Conservation (phyloP, 1,284 basidiomycete genomes). For the Cutaneotrichosporon daszewskae region DNA sequence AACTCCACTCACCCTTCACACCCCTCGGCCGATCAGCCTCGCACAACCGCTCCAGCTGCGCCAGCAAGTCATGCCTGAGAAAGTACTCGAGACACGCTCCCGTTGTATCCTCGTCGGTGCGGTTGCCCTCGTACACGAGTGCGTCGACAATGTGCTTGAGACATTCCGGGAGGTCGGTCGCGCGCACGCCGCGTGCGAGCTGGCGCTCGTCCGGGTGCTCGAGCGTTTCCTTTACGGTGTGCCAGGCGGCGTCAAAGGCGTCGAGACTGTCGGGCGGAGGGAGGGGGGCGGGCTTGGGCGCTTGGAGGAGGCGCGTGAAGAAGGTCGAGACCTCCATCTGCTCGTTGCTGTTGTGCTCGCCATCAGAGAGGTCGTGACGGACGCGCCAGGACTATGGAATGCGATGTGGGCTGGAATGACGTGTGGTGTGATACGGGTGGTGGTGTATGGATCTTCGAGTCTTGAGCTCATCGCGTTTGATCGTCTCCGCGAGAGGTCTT, state of each 20-base stretch:
- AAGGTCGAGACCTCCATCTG: constrained; percentile 43
- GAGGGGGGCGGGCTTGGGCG: constrained; percentile 21
- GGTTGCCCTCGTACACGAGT: constrained; percentile 76
- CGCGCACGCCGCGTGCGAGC: constrained; percentile 60
- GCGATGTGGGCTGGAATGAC: no score
- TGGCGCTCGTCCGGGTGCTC: constrained; percentile 44
- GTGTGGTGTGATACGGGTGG: no score
- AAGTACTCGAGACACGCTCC: constrained; percentile 86
- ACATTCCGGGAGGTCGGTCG: constrained; percentile 71
- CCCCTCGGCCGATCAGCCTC: constrained; percentile 75
- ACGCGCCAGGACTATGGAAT: no score
- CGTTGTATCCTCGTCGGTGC: constrained; percentile 72
- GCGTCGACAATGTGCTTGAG: constrained; percentile 80
- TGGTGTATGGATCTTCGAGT: no score
- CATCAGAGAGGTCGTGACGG: no score
- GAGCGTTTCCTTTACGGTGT: constrained; percentile 27
- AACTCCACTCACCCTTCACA: constrained; percentile 54
- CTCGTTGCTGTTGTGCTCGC: no score
- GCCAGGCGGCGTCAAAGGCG: constrained; percentile 41
- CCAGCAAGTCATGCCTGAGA: constrained; percentile 80
- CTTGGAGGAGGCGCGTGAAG: constrained; percentile 40
- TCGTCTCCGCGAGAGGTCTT: no score
- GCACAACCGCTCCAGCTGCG: constrained; percentile 75
- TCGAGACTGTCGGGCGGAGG: constrained; percentile 28
- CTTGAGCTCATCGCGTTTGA: no score